Base-by-base conservation (phyloP, 768 basidiomycete species). In the Mycena sanguinolenta region DNA sequence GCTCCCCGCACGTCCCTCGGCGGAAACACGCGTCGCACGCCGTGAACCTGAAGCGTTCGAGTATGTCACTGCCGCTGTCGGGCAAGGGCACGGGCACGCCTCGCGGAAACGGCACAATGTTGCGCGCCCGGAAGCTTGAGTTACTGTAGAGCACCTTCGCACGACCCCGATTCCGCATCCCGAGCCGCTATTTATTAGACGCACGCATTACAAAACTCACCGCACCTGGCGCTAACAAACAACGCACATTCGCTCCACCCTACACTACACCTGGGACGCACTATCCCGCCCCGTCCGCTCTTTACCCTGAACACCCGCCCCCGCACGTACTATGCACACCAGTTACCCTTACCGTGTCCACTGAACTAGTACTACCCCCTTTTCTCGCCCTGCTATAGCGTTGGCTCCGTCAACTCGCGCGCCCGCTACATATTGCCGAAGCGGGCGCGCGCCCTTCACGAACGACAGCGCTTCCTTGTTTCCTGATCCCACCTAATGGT, bases 1-100 rank as follows among this genome's bases (percentile, higher is more conserved):
- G 77, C 16, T 75, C 78, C 23, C 75, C 80, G 66, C 84, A 87
- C 73, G 90, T 93, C 83, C 85, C 8, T 91, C 92, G 16, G 93
- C 92, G 12, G n/a, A n/a, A 80, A 84, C 75, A 92, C 91, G 6
- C n/a, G 82, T 92, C 65, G 85, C 82, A n/a, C 54, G 65, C 4
- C 65, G 65, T 2, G 65, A 39, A n/a, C 21, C 65, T 8, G 4
- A 23, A 2, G 39, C 55, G 23, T 39, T 39, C 21, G 32, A 4
- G 6, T 10, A 34, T 10, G 42, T 39, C 30, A 63, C 65, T 9
- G 60, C 54, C 13, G 21, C 32, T 30, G 13, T 23, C 62, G 49
- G 50, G n/a, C n/a, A n/a, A n/a, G n/a, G n/a, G n/a, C n/a, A n/a
- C n/a, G n/a, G n/a, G 39, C 68, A 69, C 63, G 68, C 68, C 28